phyloP scores from a whole-genome alignment of 352 stramenopile species.

The Stephanocyclus meneghinianus region DNA sequence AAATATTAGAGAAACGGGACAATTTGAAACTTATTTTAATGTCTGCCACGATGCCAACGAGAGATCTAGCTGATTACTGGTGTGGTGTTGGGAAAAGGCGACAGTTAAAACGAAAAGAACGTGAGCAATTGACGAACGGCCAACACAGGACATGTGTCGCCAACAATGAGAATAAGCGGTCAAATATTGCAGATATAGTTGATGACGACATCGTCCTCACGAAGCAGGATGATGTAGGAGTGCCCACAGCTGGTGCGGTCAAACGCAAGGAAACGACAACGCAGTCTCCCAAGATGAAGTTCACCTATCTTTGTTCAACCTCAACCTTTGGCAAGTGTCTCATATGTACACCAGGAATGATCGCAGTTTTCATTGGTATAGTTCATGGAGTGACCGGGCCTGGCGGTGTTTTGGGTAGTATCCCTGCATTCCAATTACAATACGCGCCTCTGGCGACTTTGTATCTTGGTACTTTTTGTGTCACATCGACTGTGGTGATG shows the following conservation, averaged over 20 bases:
- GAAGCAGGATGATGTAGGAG: too few relatives aligned
- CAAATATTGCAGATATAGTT: neutral
- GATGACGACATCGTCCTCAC: too few relatives aligned
- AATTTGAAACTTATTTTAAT: constrained; percentile 92
- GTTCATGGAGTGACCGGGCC: constrained; percentile 87
- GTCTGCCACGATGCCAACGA: constrained; percentile 93
- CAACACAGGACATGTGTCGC: neutral
- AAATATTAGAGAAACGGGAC: constrained; percentile 84
- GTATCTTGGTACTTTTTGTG: constrained; percentile 89
- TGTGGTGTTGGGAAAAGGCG: constrained; percentile 64
- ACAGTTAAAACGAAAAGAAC: constrained; percentile 56
- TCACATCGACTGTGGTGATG: constrained; percentile 88
- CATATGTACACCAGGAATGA: constrained; percentile 31
- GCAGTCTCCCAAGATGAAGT: too few relatives aligned
- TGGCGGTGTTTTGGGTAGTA: constrained; percentile 84
- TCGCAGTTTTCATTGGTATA: constrained; percentile 87
- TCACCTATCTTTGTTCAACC: too few relatives aligned
- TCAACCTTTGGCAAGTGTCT: neutral
- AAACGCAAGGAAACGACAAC: too few relatives aligned
- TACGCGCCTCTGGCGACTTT: constrained; percentile 84
- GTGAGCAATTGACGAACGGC: neutral
- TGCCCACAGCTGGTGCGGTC: too few relatives aligned
- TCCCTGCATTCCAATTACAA: constrained; percentile 88
- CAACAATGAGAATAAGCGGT: neutral
- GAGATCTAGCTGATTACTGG: constrained; percentile 92